Evolutionary conservation across 306 rosid species (phyloP), one percentile per base, ranked within the genome.

Genomic region (Arachis hypogaea): DNA sequence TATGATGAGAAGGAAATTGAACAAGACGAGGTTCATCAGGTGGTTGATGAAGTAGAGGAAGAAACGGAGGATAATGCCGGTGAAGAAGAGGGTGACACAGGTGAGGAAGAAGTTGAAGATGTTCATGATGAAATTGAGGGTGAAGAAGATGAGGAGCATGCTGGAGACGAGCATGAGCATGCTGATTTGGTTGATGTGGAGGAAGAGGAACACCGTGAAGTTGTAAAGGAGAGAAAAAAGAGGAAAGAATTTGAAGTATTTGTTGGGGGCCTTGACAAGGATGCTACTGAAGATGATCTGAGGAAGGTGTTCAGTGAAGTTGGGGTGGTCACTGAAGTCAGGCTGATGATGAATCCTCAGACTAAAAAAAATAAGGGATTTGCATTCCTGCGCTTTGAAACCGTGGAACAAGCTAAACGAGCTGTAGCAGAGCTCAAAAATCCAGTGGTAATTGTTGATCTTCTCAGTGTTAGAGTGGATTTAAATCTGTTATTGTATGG

Each of bases 251-350:
- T 91, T 70, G 99, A 95, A 88, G 89, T 95, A 36, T 95, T 95
- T 88, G 98, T 95, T 81, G 99, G 98, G 55, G 99, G 99, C 63
- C 80, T 95, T 18, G 99, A 95, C 84, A 92, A 92, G 83, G 98
- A 90, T 83, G 98, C 93, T 40, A 90, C 88, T 59, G 98, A 92
- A 76, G 85, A 83, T 85, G 97, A 95, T 82, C 85, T 92, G 75
- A 92, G 82, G 86, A 86, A 87, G 87, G 90, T 82, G 73, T 95
- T 95, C 18, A 12, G 87, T 63, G 82, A 68, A 77, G 92, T 90
- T 66, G 99, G 99, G 72, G 88, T 86, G 73, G 93, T 95, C 67
- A 90, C 85, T 71, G 98, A 95, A 85, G 93, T 95, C 66, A 90
- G 99, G 77, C 79, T 92, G 77, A 92, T 92, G 97, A 95, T 92